Evolutionary conservation across 73 alveolate species (phyloP).

Genomic region (Tetrahymena elliotti): DNA sequence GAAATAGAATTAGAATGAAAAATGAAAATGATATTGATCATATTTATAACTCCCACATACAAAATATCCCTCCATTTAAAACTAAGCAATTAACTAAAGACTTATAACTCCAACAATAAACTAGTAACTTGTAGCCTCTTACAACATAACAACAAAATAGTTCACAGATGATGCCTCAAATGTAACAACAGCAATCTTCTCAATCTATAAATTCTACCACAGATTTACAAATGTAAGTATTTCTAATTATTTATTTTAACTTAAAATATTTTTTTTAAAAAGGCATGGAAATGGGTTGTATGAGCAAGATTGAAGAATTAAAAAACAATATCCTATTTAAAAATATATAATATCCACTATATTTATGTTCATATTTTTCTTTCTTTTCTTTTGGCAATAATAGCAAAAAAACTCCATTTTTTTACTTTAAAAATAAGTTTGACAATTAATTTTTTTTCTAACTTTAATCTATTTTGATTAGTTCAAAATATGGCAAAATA

Average conservation of each 20-base stretch:
- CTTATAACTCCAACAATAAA: not conserved
- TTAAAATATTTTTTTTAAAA: not conserved
- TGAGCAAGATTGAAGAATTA: not conserved
- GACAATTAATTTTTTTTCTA: no score
- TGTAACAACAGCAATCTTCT: not conserved
- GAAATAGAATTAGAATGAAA: conserved; percentile 10
- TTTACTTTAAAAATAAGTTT: not conserved
- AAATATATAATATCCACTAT: not conserved
- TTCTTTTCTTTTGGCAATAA: not conserved
- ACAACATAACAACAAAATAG: not conserved
- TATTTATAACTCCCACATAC: conserved; percentile 26
- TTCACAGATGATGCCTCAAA: not conserved
- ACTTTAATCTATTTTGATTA: no score
- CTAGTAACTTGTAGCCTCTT: not conserved
- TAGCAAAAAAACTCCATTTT: not conserved
- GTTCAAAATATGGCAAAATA: no score
- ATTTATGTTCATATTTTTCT: not conserved
- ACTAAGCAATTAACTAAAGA: not conserved
- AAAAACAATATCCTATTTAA: not conserved
- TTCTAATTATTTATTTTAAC: not conserved
- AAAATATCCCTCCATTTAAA: not conserved
- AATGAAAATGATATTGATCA: conserved; percentile 28
- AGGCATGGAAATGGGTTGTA: not conserved
- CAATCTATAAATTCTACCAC: not conserved
- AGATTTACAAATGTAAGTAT: not conserved